Percentiles rank a stretch among this genome's conserved stretches.
Conservation (phyloP, 1,284 basidiomycete species). For the Mixia osmundae region DNA sequence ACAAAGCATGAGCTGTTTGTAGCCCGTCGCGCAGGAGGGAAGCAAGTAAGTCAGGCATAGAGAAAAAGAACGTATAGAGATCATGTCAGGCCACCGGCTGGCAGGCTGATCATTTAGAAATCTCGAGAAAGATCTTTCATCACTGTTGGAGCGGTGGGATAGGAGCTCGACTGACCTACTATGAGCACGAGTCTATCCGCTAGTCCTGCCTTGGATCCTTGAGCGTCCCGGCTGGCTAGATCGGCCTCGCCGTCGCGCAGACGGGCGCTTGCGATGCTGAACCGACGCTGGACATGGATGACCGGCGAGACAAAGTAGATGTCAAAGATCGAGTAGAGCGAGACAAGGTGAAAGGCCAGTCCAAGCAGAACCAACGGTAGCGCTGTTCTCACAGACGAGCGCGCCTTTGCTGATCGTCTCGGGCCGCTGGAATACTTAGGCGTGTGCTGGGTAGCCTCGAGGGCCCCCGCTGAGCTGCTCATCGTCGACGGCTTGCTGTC, state of each 20-base stretch:
- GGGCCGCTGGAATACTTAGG: too few species aligned
- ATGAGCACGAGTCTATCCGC: constrained; percentile 56
- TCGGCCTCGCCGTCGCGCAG: constrained; percentile 33
- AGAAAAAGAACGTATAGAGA: not conserved
- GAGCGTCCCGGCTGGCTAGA: constrained; percentile 37
- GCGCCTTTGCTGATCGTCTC: too few species aligned
- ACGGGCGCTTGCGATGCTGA: constrained; percentile 17
- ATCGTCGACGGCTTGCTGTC: too few species aligned
- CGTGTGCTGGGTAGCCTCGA: too few species aligned
- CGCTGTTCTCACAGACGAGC: too few species aligned
- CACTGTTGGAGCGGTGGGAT: too few species aligned
- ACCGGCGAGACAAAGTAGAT: constrained; percentile 50
- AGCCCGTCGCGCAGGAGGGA: not conserved
- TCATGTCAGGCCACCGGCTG: not conserved
- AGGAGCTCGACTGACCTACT: constrained; percentile 33
- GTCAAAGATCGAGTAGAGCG: constrained; percentile 55
- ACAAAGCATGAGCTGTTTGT: not conserved
- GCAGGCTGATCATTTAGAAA: not conserved
- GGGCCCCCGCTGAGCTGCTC: too few species aligned
- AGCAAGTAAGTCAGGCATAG: not conserved
- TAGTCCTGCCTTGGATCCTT: constrained; percentile 28
- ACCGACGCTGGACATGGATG: constrained; percentile 12
- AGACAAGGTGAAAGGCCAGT: constrained; percentile 47
- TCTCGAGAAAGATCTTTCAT: not conserved
- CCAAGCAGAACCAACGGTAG: constrained; percentile 40